Conservation (phyloP, 139 green algal genomes). For the Mesotaenium endlicherianum region DNA sequence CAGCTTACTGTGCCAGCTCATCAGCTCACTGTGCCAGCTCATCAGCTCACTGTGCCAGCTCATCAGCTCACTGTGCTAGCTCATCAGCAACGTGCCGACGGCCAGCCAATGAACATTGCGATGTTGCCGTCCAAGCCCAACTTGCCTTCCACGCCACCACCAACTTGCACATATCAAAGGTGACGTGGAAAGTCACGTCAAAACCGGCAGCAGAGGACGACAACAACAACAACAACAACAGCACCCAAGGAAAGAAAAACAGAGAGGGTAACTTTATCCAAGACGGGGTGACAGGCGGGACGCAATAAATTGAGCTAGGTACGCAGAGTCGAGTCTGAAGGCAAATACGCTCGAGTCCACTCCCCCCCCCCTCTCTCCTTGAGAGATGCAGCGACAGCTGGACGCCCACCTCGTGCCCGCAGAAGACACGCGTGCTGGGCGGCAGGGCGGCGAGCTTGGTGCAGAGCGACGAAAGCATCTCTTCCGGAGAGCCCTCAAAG, state of each 20-base stretch:
- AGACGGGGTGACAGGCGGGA: neutral
- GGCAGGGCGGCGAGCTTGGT: conserved; percentile 15
- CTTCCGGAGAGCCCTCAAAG: conserved; percentile 39
- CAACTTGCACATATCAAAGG: too few relatives aligned
- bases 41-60: too few relatives aligned
- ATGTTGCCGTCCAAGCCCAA: too few relatives aligned
- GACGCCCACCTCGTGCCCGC: conserved; percentile 44
- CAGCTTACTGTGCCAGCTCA: neutral
- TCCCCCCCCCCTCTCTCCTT: neutral
- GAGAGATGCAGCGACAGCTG: neutral
- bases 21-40: neutral
- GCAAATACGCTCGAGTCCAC: neutral
- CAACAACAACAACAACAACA: neutral
- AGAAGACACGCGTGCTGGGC: conserved; percentile 42
- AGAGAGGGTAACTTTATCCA: too few relatives aligned
- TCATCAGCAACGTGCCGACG: too few relatives aligned
- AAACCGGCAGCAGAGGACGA: too few relatives aligned
- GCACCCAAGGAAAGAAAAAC: neutral
- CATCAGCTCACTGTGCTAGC: neutral
- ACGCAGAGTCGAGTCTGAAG: neutral
- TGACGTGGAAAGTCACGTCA: too few relatives aligned
- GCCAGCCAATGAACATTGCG: neutral
- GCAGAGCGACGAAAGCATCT: conserved; percentile 39
- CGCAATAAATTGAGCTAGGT: too few relatives aligned
- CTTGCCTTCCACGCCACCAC: too few relatives aligned